A percentile compares a stretch with the other conserved stretches of the same genome.
Conservation (phyloP, 331 rosid genomes). For the Pyracantha coccinea region DNA sequence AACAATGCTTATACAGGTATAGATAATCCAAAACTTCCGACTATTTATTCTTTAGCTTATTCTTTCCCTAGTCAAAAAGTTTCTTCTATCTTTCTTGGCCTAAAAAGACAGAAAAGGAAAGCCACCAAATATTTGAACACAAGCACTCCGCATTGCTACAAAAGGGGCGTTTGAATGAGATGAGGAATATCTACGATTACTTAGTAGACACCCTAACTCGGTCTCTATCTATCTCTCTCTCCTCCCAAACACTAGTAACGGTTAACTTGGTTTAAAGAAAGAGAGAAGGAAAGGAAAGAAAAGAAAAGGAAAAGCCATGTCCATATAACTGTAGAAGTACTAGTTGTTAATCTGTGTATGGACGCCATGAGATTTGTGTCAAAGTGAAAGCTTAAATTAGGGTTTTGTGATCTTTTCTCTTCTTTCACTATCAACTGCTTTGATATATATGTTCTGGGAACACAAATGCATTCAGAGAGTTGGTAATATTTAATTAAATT, state of each 20-base stretch:
- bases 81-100: constrained; percentile 72
- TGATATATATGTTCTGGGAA: constrained; percentile 20
- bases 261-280: constrained; percentile 25
- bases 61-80: constrained; percentile 76
- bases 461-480: constrained; percentile 29
- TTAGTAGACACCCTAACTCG: constrained; percentile 45
- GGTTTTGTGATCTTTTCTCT: constrained; percentile 6
- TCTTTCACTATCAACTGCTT: constrained; percentile 33
- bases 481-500: constrained; percentile 6
- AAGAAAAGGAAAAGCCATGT: constrained; percentile 31
- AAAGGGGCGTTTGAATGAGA: constrained; percentile 87
- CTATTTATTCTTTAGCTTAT: constrained; percentile 25
- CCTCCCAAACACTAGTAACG: constrained; percentile 35
- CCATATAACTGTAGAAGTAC: constrained; percentile 4
- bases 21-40: constrained; percentile 36
- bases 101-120: constrained; percentile 90
- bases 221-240: constrained; percentile 4
- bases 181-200: constrained; percentile 49
- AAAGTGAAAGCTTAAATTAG: constrained; percentile 31
- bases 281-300: constrained; percentile 19
- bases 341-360: constrained; percentile 19
- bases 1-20: constrained; percentile 8
- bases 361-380: constrained; percentile 35
- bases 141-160: constrained; percentile 53
- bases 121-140: constrained; percentile 76